A percentile compares a stretch with the other conserved stretches of the same genome.
These are phyloP conservation scores for Puccinia coronata DNA, from an alignment of 1,284 basidiomycete genomes.

Conservation along the genomic window DNA sequence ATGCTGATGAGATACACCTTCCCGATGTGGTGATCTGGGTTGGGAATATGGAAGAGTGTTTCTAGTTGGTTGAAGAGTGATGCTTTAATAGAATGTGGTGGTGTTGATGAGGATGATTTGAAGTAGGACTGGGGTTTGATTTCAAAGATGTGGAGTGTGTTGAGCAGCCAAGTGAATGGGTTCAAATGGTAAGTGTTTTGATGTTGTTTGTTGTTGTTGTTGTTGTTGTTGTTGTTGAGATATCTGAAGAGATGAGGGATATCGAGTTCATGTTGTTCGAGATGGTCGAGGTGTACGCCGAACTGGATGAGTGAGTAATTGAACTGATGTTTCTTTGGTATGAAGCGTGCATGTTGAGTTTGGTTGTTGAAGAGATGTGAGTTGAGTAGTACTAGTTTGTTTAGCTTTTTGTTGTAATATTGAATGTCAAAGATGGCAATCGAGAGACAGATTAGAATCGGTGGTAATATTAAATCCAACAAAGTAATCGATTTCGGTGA, in stretches of 20 bases:
- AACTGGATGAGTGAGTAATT: slow-evolving; percentile 69
- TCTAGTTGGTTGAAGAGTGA: slow-evolving; percentile 12
- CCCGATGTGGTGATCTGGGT: slow-evolving; percentile 52
- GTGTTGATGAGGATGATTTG: no score
- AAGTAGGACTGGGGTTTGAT: slow-evolving; percentile 5
- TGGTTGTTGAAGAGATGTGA: slow-evolving; percentile 64
- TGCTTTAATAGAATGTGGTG: slow-evolving; percentile 20
- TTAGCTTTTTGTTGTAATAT: no score
- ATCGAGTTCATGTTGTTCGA: slow-evolving; percentile 65
- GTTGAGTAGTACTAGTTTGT: no score
- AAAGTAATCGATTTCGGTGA: no score
- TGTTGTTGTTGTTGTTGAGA: slow-evolving; percentile 15
- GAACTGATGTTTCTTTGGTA: slow-evolving; percentile 66
- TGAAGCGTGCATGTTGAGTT: slow-evolving; percentile 66
- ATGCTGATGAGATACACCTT: slow-evolving; percentile 71
- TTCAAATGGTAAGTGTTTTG: not conserved
- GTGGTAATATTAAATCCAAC: no score
- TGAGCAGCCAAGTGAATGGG: not conserved
- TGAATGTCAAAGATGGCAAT: no score
- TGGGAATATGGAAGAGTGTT: slow-evolving; percentile 50
- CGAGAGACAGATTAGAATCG: no score
- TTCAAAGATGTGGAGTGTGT: not conserved
- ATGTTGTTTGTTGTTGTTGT: no score
- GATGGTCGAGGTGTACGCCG: slow-evolving; percentile 65
- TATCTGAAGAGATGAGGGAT: slow-evolving; percentile 56